A percentile compares a stretch with the other conserved stretches of the same genome.
These are phyloP conservation scores for Termitomyces sp. DNA, from an alignment of 768 basidiomycete species.

Conservation along the genomic window DNA sequence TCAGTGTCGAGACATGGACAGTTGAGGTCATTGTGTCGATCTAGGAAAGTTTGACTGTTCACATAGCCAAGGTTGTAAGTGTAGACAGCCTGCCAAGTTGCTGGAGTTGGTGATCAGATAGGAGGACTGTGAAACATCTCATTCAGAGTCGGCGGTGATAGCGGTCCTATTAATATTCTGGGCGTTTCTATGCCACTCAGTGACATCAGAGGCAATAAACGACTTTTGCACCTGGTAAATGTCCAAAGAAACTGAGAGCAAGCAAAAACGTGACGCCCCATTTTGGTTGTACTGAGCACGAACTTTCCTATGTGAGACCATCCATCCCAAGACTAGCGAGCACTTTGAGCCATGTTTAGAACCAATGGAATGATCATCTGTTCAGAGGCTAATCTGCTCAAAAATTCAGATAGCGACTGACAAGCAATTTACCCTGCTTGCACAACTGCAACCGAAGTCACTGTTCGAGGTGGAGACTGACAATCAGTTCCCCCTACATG, in stretches of 20 bases:
- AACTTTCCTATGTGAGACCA: neutral
- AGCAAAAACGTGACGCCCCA: too few species aligned
- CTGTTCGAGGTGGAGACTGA: too few species aligned
- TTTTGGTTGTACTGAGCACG: neutral
- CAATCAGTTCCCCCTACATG: too few species aligned
- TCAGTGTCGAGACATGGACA: neutral
- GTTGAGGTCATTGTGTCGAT: neutral
- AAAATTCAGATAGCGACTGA: neutral
- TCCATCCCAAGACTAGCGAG: neutral
- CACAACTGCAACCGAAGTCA: too few species aligned
- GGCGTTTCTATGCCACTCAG: neutral
- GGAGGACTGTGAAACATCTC: neutral
- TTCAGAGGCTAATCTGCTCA: neutral
- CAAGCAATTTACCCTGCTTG: too few species aligned
- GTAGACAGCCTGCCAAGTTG: neutral
- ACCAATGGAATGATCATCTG: neutral
- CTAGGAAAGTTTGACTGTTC: neutral
- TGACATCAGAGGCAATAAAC: neutral
- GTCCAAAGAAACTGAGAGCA: neutral
- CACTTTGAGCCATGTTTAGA: neutral
- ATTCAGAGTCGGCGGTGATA: neutral
- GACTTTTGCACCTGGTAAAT: neutral
- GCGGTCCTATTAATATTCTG: neutral
- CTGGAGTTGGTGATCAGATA: neutral
- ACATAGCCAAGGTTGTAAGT: neutral